Percentiles rank a stretch among this genome's conserved stretches.
These are phyloP conservation scores for Echinosophora koreensis DNA, from an alignment of 306 rosid species.

Conservation along the genomic window DNA sequence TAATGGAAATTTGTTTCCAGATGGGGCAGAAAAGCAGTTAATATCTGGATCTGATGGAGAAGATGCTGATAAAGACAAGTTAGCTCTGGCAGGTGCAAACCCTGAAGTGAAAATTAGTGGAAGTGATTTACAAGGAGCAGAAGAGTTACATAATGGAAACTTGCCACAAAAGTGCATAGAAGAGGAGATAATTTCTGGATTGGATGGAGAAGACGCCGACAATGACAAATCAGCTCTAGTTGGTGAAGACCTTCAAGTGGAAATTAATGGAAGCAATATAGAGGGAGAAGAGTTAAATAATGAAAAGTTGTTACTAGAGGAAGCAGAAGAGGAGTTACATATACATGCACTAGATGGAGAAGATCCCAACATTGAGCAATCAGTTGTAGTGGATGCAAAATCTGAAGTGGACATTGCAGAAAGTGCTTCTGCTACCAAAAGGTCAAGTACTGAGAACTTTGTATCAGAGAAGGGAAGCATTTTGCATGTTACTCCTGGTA, in stretches of 20 bases:
- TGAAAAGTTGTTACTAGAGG: constrained; percentile 4
- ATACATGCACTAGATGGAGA: constrained; percentile 9
- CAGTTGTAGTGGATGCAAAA: constrained; percentile 39
- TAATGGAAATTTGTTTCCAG: neutral
- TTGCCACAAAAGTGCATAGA: constrained; percentile 21
- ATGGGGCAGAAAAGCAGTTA: constrained; percentile 29
- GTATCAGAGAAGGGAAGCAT: constrained; percentile 45
- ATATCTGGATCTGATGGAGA: neutral
- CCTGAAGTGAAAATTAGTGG: constrained; percentile 38
- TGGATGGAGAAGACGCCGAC: constrained; percentile 43
- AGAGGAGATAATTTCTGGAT: constrained; percentile 36
- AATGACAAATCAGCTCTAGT: constrained; percentile 35
- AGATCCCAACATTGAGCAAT: constrained; percentile 18
- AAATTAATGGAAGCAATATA: constrained; percentile 41
- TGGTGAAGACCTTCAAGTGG: constrained; percentile 47
- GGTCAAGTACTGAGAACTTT: constrained; percentile 42
- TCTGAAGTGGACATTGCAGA: constrained; percentile 45
- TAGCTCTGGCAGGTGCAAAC: constrained; percentile 26
- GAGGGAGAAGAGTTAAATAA: constrained; percentile 33
- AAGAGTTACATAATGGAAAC: constrained; percentile 31
- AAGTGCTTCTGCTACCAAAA: constrained; percentile 53
- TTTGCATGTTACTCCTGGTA: constrained; percentile 42
- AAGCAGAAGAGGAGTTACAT: constrained; percentile 31
- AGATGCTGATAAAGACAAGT: constrained; percentile 36
- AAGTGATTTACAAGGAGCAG: constrained; percentile 30